Evolutionary conservation across 768 basidiomycete genomes (phyloP).

Genomic region (Rhizopogon rudus): DNA sequence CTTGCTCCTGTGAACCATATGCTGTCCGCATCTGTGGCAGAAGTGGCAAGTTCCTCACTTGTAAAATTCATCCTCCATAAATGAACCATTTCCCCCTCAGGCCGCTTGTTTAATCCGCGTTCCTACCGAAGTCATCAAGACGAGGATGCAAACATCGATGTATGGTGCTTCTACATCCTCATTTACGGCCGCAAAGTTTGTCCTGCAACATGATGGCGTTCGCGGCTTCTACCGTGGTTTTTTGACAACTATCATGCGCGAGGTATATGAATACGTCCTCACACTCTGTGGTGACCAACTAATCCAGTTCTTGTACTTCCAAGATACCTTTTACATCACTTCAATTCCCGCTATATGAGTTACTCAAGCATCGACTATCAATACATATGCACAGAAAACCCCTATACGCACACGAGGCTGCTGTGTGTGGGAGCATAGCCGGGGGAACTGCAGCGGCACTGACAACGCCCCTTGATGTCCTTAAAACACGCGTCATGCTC

Average conservation of each 20-base stretch:
- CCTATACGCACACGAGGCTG: slow-evolving; percentile 71
- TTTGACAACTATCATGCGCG: slow-evolving; percentile 68
- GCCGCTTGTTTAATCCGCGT: slow-evolving; percentile 91
- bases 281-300: not conserved
- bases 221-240: slow-evolving; percentile 88
- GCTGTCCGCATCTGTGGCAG: slow-evolving; percentile 53
- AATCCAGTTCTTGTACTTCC: slow-evolving; percentile 3
- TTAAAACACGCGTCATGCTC: slow-evolving; percentile 97
- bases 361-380: slow-evolving; percentile 69
- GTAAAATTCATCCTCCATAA: slow-evolving; percentile 10
- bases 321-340: slow-evolving; percentile 96
- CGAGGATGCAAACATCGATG: slow-evolving; percentile 80
- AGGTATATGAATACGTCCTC: slow-evolving; percentile 31
- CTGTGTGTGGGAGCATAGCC: slow-evolving; percentile 84
- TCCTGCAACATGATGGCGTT: slow-evolving; percentile 59
- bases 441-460: slow-evolving; percentile 86
- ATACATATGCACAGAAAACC: slow-evolving; percentile 45
- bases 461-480: slow-evolving; percentile 93
- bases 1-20: slow-evolving; percentile 63
- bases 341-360: slow-evolving; percentile 94
- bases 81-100: slow-evolving; percentile 29
- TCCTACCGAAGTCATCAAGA: slow-evolving; percentile 95
- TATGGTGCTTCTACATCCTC: slow-evolving; percentile 63
- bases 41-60: slow-evolving; percentile 41
- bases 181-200: slow-evolving; percentile 48